phyloP scores from a whole-genome alignment of 352 stramenopile species.

The Phytophthora constricta region DNA sequence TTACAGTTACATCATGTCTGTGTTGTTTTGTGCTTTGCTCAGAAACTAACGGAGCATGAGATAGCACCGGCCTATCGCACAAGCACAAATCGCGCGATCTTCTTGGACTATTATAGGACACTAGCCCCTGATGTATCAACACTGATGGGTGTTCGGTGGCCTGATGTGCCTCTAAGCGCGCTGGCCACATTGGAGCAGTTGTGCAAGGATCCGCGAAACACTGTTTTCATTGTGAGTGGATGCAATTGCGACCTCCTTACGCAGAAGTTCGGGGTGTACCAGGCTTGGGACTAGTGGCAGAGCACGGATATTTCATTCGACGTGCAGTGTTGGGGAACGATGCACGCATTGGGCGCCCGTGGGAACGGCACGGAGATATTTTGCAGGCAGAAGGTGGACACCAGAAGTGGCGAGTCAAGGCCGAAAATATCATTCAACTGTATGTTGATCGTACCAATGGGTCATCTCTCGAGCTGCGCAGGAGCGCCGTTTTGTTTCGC shows the following conservation, averaged over 20 bases:
- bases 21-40: constrained; percentile 12
- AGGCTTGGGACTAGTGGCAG: constrained; percentile 96
- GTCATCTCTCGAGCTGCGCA: constrained; percentile 97
- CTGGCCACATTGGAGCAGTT: constrained; percentile 91
- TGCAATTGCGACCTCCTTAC: constrained; percentile 96
- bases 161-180: constrained; percentile 73
- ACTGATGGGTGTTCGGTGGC: constrained; percentile 80
- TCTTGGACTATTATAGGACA: constrained; percentile 99
- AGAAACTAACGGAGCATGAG: constrained; percentile 80
- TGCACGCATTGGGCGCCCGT: constrained; percentile 71
- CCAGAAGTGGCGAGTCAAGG: constrained; percentile 94
- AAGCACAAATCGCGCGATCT: constrained; percentile 91
- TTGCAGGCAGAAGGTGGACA: constrained; percentile 59
- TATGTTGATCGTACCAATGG: constrained; percentile 98
- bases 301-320: constrained; percentile 98
- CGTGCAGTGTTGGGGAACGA: constrained; percentile 66
- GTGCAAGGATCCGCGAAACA: constrained; percentile 95
- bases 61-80: constrained; percentile 67
- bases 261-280: constrained; percentile 95
- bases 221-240: constrained; percentile 98
- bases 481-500: constrained; percentile 98
- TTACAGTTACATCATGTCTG: not conserved
- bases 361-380: constrained; percentile 74
- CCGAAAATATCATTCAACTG: constrained; percentile 96
- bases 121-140: constrained; percentile 92